Conservation (phyloP, 1,139 yeast species). For the Diutina scorzettiae region DNA sequence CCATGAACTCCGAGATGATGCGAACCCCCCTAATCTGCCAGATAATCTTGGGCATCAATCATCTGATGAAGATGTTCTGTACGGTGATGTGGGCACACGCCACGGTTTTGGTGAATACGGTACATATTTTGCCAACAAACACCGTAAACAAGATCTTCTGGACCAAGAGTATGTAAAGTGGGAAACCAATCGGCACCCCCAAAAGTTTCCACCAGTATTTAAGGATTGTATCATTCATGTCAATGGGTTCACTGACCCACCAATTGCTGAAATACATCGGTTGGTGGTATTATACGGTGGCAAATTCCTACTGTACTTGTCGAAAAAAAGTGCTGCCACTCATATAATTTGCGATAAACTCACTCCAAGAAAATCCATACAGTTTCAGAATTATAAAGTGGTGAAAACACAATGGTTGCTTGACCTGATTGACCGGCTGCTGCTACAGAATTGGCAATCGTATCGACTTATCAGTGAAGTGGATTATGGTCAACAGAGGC, state of each 20-base stretch:
- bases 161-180: conserved; percentile 43
- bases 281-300: conserved; percentile 76
- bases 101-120: conserved; percentile 61
- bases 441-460: conserved; percentile 54
- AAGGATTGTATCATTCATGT: conserved; percentile 56
- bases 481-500: conserved; percentile 37
- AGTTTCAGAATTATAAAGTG: conserved; percentile 58
- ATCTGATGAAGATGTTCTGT: neutral
- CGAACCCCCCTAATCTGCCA: neutral
- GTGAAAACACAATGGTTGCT: conserved; percentile 77
- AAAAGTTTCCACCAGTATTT: conserved; percentile 31
- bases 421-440: conserved; percentile 41
- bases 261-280: conserved; percentile 58
- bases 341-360: conserved; percentile 74
- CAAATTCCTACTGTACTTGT: conserved; percentile 51
- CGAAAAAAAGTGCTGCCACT: conserved; percentile 63
- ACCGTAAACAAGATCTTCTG: conserved; percentile 52
- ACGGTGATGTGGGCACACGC: conserved; percentile 19
- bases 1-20: neutral
- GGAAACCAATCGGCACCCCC: conserved; percentile 24
- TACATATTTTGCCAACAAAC: conserved; percentile 58
- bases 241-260: conserved; percentile 79
- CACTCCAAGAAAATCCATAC: conserved; percentile 62
- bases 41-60: no score
- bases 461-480: conserved; percentile 43